Conservation (phyloP, 257 asterid genomes). For the Ophiorrhiza pumila region DNA sequence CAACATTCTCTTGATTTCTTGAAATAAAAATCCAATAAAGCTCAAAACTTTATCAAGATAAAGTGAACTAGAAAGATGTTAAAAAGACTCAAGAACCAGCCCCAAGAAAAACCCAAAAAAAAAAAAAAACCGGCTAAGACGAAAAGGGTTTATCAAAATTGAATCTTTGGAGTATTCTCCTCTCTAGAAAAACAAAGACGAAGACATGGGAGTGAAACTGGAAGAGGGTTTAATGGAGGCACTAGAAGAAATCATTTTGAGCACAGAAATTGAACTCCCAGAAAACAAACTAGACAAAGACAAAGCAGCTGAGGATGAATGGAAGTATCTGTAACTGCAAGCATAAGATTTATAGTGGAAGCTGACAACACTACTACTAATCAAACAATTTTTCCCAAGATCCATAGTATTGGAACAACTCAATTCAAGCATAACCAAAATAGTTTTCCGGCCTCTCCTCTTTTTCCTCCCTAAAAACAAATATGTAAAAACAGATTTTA, state of each 20-base stretch:
- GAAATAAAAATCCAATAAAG: slow-evolving; percentile 12
- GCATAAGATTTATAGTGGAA: slow-evolving; percentile 37
- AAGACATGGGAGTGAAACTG: slow-evolving; percentile 21
- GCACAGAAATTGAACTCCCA: slow-evolving; percentile 41
- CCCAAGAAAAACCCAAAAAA: slow-evolving; percentile 8
- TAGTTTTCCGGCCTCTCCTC: not conserved
- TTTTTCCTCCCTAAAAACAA: slow-evolving; percentile 15
- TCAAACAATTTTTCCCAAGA: slow-evolving; percentile 29
- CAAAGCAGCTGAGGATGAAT: slow-evolving; percentile 39
- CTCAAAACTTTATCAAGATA: slow-evolving; percentile 22
- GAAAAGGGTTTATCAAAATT: slow-evolving; percentile 21
- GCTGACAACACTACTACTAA: slow-evolving; percentile 35
- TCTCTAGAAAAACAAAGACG: slow-evolving; percentile 27
- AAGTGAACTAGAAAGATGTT: slow-evolving; percentile 16
- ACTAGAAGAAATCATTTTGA: slow-evolving; percentile 37
- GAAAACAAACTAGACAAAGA: slow-evolving; percentile 36
- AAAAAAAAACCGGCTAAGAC: not conserved
- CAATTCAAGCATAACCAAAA: slow-evolving; percentile 33
- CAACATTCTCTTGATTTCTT: slow-evolving; percentile 37
- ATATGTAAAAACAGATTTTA: slow-evolving; percentile 8
- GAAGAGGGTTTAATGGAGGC: slow-evolving; percentile 36
- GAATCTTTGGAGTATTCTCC: slow-evolving; percentile 26
- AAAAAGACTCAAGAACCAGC: slow-evolving; percentile 32
- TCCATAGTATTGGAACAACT: slow-evolving; percentile 34
- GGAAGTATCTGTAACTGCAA: slow-evolving; percentile 31